phyloP scores from a whole-genome alignment of 129 eudicot species.

The Chrysanthemum lavandulifolium region DNA sequence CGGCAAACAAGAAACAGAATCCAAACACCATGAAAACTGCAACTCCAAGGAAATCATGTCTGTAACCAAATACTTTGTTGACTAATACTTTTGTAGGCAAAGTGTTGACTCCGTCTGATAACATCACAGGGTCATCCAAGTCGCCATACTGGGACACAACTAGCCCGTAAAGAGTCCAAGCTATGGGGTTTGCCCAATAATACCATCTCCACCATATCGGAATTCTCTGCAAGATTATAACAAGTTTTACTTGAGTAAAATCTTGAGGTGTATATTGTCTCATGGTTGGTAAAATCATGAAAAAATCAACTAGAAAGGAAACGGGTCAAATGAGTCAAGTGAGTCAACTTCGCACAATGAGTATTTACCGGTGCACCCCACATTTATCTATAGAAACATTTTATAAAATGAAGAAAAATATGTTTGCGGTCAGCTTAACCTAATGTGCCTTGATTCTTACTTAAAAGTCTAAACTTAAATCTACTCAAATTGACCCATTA shows the following conservation, averaged over 20 bases:
- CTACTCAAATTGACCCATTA: too few relatives aligned
- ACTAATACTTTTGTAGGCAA: slow-evolving; percentile 47
- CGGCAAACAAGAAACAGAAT: slow-evolving; percentile 68
- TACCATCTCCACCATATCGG: slow-evolving; percentile 99
- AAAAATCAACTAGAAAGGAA: background rate
- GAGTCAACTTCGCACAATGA: too few relatives aligned
- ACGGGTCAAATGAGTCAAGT: background rate
- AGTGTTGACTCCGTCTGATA: slow-evolving; percentile 60
- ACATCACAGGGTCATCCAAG: slow-evolving; percentile 43
- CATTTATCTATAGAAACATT: too few relatives aligned
- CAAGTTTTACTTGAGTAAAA: background rate
- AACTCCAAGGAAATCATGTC: slow-evolving; percentile 76
- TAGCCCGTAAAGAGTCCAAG: slow-evolving; percentile 96
- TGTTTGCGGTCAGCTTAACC: too few relatives aligned
- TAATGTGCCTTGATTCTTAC: too few relatives aligned
- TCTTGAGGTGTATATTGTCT: background rate
- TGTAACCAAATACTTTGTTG: slow-evolving; percentile 71
- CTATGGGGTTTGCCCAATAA: slow-evolving; percentile 97
- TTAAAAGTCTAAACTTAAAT: too few relatives aligned
- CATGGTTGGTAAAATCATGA: background rate
- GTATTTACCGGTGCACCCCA: too few relatives aligned
- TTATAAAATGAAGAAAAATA: too few relatives aligned
- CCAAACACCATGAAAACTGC: slow-evolving; percentile 73
- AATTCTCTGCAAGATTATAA: slow-evolving; percentile 57
- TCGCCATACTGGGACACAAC: slow-evolving; percentile 84